Evolutionary conservation across 306 rosid genomes (phyloP), one percentile per base, ranked within the genome.

Genomic region (Lotus japonicus): DNA sequence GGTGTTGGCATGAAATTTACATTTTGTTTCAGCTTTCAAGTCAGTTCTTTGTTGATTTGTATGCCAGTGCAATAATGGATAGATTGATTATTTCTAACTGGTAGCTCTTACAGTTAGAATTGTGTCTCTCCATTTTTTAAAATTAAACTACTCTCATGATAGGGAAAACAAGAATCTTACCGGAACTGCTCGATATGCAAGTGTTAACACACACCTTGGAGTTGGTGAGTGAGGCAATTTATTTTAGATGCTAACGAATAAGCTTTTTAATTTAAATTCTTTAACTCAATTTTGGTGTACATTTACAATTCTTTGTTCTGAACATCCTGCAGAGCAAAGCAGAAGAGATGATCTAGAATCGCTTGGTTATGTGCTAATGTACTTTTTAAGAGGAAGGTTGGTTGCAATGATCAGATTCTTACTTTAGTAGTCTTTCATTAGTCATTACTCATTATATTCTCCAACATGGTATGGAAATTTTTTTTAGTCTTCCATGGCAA

Each of bases 151-250:
- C 38, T 35, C 75, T 31, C 49, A 8, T 46, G 10, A 48, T 85
- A 94, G 99, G 78, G 99, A 94, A 88, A 90, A 94, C 87, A 94
- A 94, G 85, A 94, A 94, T 81, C 96, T 94, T 70, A 94, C 99
- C 0, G 99, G 99, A 78, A 94, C 99, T 38, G 99, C 99, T 76
- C 97, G 99, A 23, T 94, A 94, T 86, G 98, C 98, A 64, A 94
- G 98, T 94, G 94, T 94, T 81, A 90, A 90, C 73, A 94, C 98
- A 62, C 98, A 94, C 80, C 95, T 90, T 74, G 99, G 99, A 73
- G 92, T 94, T 81, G 99, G 99, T 91, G 77, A 87, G 90, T 73
- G 56, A 35, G 70, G 72, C 64, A 39, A 45, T 31, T 61, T 63
- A 44, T 55, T 73, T 55, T 23, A 42, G 71, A 56, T 64, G 28